These are phyloP conservation scores for Cryphonectria nitschkei DNA, from an alignment of 2,329 filamentous ascomycete genomes.

Conservation along the genomic window DNA sequence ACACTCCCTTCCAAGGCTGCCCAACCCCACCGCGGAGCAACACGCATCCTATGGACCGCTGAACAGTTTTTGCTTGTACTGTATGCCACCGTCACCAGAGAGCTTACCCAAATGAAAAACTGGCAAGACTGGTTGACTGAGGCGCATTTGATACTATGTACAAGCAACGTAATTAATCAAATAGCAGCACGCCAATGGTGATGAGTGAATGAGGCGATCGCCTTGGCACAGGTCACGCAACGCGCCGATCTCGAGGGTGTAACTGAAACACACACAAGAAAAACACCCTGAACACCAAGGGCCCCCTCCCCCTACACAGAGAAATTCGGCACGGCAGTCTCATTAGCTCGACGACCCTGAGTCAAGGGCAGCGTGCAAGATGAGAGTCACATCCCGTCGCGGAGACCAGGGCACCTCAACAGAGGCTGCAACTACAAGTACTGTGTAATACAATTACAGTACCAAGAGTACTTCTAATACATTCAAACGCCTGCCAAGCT, in stretches of 20 bases:
- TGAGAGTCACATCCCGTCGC: not conserved
- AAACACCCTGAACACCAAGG: not conserved
- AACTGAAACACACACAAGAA: not conserved
- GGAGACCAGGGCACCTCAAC: not conserved
- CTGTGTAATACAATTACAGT: not conserved
- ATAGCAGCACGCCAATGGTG: not conserved
- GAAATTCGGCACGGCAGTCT: not conserved
- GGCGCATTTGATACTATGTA: not conserved
- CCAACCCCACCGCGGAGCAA: not conserved
- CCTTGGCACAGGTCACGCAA: not conserved
- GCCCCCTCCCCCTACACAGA: not conserved
- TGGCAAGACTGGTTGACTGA: not conserved
- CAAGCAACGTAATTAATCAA: not conserved
- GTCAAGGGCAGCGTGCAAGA: not conserved
- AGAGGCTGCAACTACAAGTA: not conserved
- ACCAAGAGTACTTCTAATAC: not conserved
- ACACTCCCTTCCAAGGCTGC: not conserved
- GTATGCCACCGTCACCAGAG: not conserved
- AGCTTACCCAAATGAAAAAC: not conserved
- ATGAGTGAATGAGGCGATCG: not conserved
- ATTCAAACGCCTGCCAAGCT: not conserved
- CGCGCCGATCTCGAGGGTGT: not conserved
- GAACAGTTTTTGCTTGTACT: not conserved
- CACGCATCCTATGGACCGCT: not conserved
- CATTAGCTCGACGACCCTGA: not conserved